Evolutionary conservation across 225 moss, liverwort and hornwort species (phyloP).

Genomic region (Polytrichum commune): DNA sequence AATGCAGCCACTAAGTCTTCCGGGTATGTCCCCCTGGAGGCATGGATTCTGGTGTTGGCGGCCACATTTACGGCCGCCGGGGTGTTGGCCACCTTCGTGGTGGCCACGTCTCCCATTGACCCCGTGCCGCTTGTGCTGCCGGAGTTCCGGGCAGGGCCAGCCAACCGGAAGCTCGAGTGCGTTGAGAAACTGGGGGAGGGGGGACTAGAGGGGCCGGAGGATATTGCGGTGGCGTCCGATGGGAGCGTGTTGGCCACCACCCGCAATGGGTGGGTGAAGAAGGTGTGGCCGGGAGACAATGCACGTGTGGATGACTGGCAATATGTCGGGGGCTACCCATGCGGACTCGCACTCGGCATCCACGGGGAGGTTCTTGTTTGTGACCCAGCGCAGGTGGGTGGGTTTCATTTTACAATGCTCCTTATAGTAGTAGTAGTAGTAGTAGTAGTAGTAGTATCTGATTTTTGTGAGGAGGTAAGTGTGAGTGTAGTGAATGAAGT

Average conservation of each 20-base stretch:
- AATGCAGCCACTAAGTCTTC: no score
- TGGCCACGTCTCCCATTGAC: constrained; percentile 33
- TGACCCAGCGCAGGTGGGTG: constrained; percentile 27
- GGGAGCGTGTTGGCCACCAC: constrained; percentile 28
- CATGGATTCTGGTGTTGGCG: background rate
- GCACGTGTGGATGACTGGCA: constrained; percentile 43
- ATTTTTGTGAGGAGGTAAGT: no score
- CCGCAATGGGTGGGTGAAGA: constrained; percentile 55
- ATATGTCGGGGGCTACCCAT: constrained; percentile 31
- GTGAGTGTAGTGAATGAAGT: no score
- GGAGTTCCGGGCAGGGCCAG: background rate
- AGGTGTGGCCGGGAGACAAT: constrained; percentile 26
- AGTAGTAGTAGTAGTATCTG: no score
- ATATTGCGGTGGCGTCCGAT: constrained; percentile 20
- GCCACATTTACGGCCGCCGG: constrained; percentile 7
- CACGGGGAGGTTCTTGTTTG: constrained; percentile 40
- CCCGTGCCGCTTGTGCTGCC: constrained; percentile 27
- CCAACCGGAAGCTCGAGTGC: constrained; percentile 22
- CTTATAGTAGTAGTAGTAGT: no score
- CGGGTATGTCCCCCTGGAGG: background rate
- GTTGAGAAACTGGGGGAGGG: constrained; percentile 44
- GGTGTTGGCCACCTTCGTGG: constrained; percentile 18
- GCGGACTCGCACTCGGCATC: constrained; percentile 38
- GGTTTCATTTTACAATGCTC: no score
- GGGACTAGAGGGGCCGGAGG: constrained; percentile 27